phyloP scores from a whole-genome alignment of 768 basidiomycete species.

The Nidula microcarpa region DNA sequence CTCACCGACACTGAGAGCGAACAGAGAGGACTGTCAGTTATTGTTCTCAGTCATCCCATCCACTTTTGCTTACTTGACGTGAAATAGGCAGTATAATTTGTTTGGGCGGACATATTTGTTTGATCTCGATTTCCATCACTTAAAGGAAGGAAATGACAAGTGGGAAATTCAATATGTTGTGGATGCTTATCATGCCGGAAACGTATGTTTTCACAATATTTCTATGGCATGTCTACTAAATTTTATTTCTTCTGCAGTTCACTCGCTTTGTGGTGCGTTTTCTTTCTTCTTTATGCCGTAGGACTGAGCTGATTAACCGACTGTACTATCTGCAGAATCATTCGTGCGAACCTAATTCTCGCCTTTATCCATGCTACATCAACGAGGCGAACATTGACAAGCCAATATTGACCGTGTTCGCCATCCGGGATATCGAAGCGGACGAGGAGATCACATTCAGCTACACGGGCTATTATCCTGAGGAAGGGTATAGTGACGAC shows the following conservation, averaged over 20 bases:
- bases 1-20: slow-evolving; percentile 68
- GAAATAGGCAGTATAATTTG: slow-evolving; percentile 51
- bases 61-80: background rate
- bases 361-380: slow-evolving; percentile 70
- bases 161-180: slow-evolving; percentile 53
- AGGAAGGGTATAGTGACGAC: slow-evolving; percentile 33
- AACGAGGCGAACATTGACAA: slow-evolving; percentile 73
- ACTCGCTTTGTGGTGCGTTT: slow-evolving; percentile 67
- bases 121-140: slow-evolving; percentile 74
- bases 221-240: background rate
- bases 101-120: slow-evolving; percentile 80
- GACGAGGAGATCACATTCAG: slow-evolving; percentile 77
- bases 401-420: slow-evolving; percentile 67
- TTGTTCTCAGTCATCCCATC: background rate
- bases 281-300: background rate
- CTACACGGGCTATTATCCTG: slow-evolving; percentile 50
- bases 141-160: slow-evolving; percentile 34
- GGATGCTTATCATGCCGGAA: slow-evolving; percentile 87
- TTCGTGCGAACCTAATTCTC: slow-evolving; percentile 85
- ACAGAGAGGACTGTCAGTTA: slow-evolving; percentile 60
- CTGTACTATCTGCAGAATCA: slow-evolving; percentile 60
- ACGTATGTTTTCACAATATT: slow-evolving; percentile 44
- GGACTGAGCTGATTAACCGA: background rate
- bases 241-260: slow-evolving; percentile 47
- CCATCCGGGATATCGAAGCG: slow-evolving; percentile 56